A percentile compares a stretch with the other conserved stretches of the same genome.
These are phyloP conservation scores for Tuctoria greenei DNA, from an alignment of 176 grass and related monocot species.

Conservation along the genomic window DNA sequence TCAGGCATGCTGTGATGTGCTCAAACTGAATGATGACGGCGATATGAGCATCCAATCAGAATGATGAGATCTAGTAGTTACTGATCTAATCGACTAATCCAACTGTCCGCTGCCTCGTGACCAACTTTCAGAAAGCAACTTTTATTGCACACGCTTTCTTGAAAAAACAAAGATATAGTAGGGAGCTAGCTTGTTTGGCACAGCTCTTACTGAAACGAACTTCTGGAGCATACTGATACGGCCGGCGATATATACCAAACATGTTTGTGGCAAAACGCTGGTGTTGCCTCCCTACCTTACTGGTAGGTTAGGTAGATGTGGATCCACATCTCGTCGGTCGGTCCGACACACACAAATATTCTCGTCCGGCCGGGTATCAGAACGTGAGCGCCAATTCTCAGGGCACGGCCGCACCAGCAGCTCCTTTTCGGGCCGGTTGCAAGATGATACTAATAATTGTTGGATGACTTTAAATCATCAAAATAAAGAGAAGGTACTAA, in stretches of 20 bases:
- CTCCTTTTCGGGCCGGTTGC: background rate
- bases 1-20: slow-evolving; percentile 21
- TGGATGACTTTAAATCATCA: too few relatives aligned
- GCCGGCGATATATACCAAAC: background rate
- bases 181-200: too few relatives aligned
- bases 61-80: background rate
- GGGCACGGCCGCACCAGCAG: too few relatives aligned
- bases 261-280: background rate
- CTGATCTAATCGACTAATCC: background rate
- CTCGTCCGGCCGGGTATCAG: slow-evolving; percentile 2
- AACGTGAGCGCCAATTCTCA: slow-evolving; percentile 31
- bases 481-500: too few relatives aligned
- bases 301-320: background rate
- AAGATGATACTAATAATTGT: background rate
- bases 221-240: background rate
- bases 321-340: slow-evolving; percentile 26
- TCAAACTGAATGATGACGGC: slow-evolving; percentile 13
- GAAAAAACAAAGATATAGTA: background rate
- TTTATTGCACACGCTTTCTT: background rate
- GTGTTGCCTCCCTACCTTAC: background rate
- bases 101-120: background rate
- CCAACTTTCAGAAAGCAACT: slow-evolving; percentile 28
- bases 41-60: slow-evolving; percentile 26
- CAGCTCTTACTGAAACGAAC: background rate
- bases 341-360: slow-evolving; percentile 43